A percentile compares a stretch with the other conserved stretches of the same genome.
Conservation (phyloP, 441 rosid species). For the Dalechampia spathulata region DNA sequence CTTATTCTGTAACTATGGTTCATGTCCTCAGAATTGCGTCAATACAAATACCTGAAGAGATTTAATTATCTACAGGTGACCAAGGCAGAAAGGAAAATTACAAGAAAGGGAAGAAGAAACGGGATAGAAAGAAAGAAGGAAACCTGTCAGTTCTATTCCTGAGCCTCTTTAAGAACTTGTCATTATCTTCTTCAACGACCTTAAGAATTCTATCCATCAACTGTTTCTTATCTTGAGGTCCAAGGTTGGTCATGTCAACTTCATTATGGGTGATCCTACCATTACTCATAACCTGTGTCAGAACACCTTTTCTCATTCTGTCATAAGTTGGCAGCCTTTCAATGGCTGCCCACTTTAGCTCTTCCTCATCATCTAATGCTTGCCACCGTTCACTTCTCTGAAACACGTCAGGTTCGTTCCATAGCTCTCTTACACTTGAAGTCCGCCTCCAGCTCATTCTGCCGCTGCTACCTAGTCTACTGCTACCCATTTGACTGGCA, state of each 20-base stretch:
- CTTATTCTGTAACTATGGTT: no score
- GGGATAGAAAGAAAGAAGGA: neutral
- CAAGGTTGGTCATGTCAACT: slow-evolving; percentile 32
- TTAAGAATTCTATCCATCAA: slow-evolving; percentile 28
- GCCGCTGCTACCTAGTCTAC: neutral
- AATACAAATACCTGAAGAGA: no score
- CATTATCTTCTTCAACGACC: slow-evolving; percentile 30
- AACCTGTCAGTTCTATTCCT: slow-evolving; percentile 32
- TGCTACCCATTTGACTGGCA: slow-evolving; percentile 1
- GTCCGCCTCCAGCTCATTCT: slow-evolving; percentile 16
- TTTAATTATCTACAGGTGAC: no score
- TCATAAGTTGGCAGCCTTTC: slow-evolving; percentile 36
- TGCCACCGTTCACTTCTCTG: slow-evolving; percentile 16
- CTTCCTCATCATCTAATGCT: slow-evolving; percentile 23
- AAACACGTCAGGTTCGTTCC: slow-evolving; percentile 27
- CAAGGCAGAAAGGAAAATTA: neutral
- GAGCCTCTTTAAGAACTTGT: slow-evolving; percentile 25
- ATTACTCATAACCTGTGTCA: slow-evolving; percentile 26
- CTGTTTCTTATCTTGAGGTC: slow-evolving; percentile 24
- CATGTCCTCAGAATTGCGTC: no score
- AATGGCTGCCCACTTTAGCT: slow-evolving; percentile 32
- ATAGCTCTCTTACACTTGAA: slow-evolving; percentile 25
- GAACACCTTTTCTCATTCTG: slow-evolving; percentile 28
- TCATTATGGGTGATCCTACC: slow-evolving; percentile 24
- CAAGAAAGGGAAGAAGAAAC: neutral